Conservation (phyloP, 768 basidiomycete genomes). For the Lepiota subincarnata region DNA sequence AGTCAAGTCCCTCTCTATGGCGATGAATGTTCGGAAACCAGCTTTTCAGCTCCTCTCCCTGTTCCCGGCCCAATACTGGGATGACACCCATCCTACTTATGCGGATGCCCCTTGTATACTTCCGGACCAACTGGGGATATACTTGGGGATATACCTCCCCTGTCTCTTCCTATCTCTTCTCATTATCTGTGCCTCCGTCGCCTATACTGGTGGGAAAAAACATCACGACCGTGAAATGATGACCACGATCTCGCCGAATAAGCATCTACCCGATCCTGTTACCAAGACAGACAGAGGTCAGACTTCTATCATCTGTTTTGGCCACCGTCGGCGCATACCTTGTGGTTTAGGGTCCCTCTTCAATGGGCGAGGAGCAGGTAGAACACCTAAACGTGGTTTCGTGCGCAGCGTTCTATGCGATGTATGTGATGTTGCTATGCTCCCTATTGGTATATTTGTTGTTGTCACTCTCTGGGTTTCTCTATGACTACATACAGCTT, state of each 20-base stretch:
- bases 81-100: slow-evolving; percentile 25
- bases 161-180: slow-evolving; percentile 57
- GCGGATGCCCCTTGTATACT: slow-evolving; percentile 70
- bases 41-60: slow-evolving; percentile 91
- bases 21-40: slow-evolving; percentile 78
- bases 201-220: slow-evolving; percentile 21
- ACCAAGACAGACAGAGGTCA: not conserved
- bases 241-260: slow-evolving; percentile 1
- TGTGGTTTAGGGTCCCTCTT: slow-evolving; percentile 5
- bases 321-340: not conserved
- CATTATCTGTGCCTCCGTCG: slow-evolving; percentile 14
- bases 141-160: slow-evolving; percentile 68
- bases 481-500: slow-evolving; percentile 10
- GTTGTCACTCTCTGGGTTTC: slow-evolving; percentile 24
- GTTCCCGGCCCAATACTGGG: slow-evolving; percentile 20
- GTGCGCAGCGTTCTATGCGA: slow-evolving; percentile 32
- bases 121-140: slow-evolving; percentile 82
- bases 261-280: slow-evolving; percentile 6
- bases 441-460: slow-evolving; percentile 39
- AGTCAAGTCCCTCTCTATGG: slow-evolving; percentile 87
- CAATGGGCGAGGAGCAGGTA: not conserved
- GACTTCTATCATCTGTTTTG: slow-evolving; percentile 5
- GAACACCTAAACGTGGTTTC: slow-evolving; percentile 16
- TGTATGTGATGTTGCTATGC: slow-evolving; percentile 37
- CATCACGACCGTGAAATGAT: slow-evolving; percentile 13